A percentile compares a stretch with the other conserved stretches of the same genome.
Evolutionary conservation across 2,329 filamentous ascomycete genomes (phyloP).

Genomic region (Berkeleyomyces rouxiae): DNA sequence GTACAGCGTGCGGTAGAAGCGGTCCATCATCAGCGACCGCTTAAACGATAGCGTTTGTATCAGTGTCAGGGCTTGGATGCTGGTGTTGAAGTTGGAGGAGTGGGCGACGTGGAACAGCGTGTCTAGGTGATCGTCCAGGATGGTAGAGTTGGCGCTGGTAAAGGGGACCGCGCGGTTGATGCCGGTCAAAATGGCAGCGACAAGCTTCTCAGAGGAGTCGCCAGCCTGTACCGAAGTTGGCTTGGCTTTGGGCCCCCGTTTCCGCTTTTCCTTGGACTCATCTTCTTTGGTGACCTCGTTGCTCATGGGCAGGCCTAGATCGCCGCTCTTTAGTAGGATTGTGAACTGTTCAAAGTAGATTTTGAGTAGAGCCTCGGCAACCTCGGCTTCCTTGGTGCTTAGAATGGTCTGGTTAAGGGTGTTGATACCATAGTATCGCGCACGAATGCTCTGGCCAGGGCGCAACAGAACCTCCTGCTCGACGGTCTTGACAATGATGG

Average conservation of each 20-base stretch:
- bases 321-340: constrained; percentile 51
- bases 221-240: constrained; percentile 3
- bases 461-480: constrained; percentile 80
- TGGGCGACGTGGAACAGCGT: constrained; percentile 93
- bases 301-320: constrained; percentile 25
- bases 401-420: constrained; percentile 94
- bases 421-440: constrained; percentile 91
- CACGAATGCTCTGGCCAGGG: constrained; percentile 70
- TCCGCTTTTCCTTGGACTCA: constrained; percentile 21
- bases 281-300: constrained; percentile 20
- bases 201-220: constrained; percentile 53
- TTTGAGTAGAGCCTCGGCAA: constrained; percentile 65
- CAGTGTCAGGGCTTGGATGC: constrained; percentile 83
- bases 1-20: constrained; percentile 90
- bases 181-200: constrained; percentile 79
- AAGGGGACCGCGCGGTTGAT: constrained; percentile 95
- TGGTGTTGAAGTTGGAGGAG: constrained; percentile 97
- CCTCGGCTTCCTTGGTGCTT: constrained; percentile 62
- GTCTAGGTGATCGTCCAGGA: constrained; percentile 75
- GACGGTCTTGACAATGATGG: constrained; percentile 65
- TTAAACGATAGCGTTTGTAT: constrained; percentile 80
- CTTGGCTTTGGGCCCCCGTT: constrained; percentile 10
- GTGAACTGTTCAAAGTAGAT: constrained; percentile 91
- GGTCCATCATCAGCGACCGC: constrained; percentile 67
- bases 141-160: constrained; percentile 50